Evolutionary conservation across 192 early-diverging fungal species (phyloP).

Genomic region (Helicostylum pulchrum): DNA sequence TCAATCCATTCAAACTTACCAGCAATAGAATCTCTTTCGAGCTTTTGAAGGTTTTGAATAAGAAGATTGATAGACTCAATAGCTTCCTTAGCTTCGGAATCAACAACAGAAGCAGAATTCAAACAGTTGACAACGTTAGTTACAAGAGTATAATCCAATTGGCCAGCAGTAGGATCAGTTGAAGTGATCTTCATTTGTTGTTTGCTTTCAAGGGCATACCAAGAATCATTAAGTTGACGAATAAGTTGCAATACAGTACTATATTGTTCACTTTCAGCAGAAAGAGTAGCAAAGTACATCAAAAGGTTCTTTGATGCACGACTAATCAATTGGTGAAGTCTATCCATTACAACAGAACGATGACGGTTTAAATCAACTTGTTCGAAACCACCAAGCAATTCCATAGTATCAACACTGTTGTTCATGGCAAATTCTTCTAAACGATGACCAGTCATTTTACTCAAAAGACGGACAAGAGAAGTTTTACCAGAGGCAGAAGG

Average conservation of each 20-base stretch:
- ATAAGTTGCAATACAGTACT: slow-evolving; percentile 22
- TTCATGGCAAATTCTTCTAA: slow-evolving; percentile 97
- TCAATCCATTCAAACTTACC: slow-evolving; percentile 98
- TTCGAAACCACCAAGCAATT: slow-evolving; percentile 96
- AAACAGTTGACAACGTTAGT: slow-evolving; percentile 21
- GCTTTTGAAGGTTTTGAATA: slow-evolving; percentile 30
- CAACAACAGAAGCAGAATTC: background rate
- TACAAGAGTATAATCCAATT: slow-evolving; percentile 28
- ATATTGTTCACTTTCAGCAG: slow-evolving; percentile 3
- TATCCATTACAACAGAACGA: slow-evolving; percentile 38
- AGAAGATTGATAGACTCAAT: background rate
- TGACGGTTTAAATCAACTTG: slow-evolving; percentile 86
- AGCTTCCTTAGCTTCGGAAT: slow-evolving; percentile 7
- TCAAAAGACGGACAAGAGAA: slow-evolving; percentile 77
- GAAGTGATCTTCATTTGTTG: slow-evolving; percentile 17
- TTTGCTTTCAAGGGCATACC: slow-evolving; percentile 35
- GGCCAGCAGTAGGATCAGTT: slow-evolving; percentile 2
- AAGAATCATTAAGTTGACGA: slow-evolving; percentile 34
- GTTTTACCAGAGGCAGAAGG: slow-evolving; percentile 86
- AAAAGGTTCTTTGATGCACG: slow-evolving; percentile 23
- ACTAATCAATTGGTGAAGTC: slow-evolving; percentile 16
- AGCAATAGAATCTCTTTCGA: slow-evolving; percentile 52
- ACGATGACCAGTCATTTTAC: slow-evolving; percentile 74
- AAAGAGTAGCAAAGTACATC: slow-evolving; percentile 9
- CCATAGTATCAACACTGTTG: slow-evolving; percentile 88